Evolutionary conservation across 1,139 yeast species (phyloP), one percentile per base, ranked within the genome.

Genomic region (Komagataea norvegica): DNA sequence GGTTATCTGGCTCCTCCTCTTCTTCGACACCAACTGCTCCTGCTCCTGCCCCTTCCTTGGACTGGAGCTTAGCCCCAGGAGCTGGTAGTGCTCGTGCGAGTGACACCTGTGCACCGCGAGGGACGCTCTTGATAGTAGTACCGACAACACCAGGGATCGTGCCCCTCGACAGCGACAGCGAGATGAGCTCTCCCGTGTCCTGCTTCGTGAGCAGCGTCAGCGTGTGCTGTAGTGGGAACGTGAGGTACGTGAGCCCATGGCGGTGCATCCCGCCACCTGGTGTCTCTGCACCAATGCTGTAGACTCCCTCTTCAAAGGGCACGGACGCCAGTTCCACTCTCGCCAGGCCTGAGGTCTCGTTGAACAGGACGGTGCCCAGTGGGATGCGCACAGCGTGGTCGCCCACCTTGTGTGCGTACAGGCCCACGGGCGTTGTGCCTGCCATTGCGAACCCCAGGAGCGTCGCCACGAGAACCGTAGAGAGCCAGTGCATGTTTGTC

Each of bases 201-300:
- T 44, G 42, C 15, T 38, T 42, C 1, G 40, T 40, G 10, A 26
- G 35, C n/a, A 46, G 19, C 2, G 37, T 23, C 8, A 46, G 31
- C 2, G 42, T 43, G 25, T 42, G 41, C 8, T 38, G 40, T 8
- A 45, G 25, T 11, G 52, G 50, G 6, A 6, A 10, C 5, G 21
- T 32, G 19, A 42, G 17, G 13, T 30, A 22, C 9, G 40, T 29
- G 10, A 39, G 30, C 4, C 37, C 31, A 25, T 43, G 49, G 31
- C 54, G 45, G 29, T 43, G 43, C 29, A 43, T 44, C 3, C 15
- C 24, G 3, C 48, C 46, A 3, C 37, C 36, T 21, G 19, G 24
- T 10, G 38, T 33, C 15, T 45, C 42, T 4, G 49, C 45, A 11
- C 55, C 55, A 4, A 52, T 31, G 24, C 54, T 47, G 40, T 50